A percentile compares a stretch with the other conserved stretches of the same genome.
These are phyloP conservation scores for Centaurea solstitialis DNA, from an alignment of 129 eudicot genomes.

Conservation along the genomic window DNA sequence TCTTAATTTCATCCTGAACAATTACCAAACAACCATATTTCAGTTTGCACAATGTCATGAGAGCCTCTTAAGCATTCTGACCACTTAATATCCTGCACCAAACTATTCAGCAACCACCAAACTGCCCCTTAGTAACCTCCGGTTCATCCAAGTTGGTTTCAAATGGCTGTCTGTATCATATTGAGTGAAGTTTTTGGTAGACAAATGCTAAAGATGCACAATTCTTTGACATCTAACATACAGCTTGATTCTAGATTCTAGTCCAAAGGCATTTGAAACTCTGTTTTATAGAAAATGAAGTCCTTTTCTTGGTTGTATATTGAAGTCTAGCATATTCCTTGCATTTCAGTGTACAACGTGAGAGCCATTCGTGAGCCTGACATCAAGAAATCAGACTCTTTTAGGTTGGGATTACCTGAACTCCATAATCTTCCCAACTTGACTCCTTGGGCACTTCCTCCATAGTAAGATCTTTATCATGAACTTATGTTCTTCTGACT, in stretches of 20 bases:
- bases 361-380: slow-evolving; percentile 19
- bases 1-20: too few relatives aligned
- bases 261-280: background rate
- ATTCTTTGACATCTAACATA: background rate
- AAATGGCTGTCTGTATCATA: background rate
- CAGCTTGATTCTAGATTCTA: background rate
- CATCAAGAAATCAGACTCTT: slow-evolving; percentile 11
- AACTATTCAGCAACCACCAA: too few relatives aligned
- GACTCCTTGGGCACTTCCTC: slow-evolving; percentile 53
- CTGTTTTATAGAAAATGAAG: background rate
- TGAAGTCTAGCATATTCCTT: background rate
- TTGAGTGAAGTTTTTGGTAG: background rate
- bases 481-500: background rate
- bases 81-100: too few relatives aligned
- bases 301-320: background rate
- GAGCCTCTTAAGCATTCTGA: too few relatives aligned
- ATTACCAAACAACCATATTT: too few relatives aligned
- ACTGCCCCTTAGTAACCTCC: too few relatives aligned
- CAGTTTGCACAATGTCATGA: too few relatives aligned
- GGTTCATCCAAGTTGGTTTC: background rate
- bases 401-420: slow-evolving; percentile 21
- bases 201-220: background rate
- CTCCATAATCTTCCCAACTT: slow-evolving; percentile 27
- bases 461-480: slow-evolving; percentile 47
- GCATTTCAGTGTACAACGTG: slow-evolving; percentile 14